A percentile compares a stretch with the other conserved stretches of the same genome.
phyloP scores from a whole-genome alignment of 2,329 filamentous ascomycete species.

The Tolypocladium tropicale region DNA sequence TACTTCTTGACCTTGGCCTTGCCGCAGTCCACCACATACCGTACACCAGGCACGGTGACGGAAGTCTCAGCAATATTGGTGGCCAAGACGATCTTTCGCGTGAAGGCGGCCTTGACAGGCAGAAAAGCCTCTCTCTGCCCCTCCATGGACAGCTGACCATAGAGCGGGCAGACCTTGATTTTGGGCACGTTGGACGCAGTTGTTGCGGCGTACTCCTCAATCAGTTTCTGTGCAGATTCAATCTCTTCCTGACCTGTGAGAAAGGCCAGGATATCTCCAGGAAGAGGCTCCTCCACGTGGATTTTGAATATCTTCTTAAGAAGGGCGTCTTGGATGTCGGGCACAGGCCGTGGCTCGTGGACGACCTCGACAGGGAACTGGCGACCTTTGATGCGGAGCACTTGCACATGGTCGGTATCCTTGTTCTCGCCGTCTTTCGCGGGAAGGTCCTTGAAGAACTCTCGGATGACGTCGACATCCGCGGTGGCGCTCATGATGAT shows the following conservation, averaged over 20 bases:
- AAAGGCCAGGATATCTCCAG: slow-evolving; percentile 88
- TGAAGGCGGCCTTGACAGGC: slow-evolving; percentile 58
- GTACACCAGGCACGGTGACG: slow-evolving; percentile 86
- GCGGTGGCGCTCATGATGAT: slow-evolving; percentile 96
- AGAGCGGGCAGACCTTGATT: slow-evolving; percentile 66
- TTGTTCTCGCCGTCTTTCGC: slow-evolving; percentile 3
- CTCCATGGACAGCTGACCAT: slow-evolving; percentile 78
- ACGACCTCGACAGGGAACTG: slow-evolving; percentile 75
- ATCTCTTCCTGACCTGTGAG: slow-evolving; percentile 90
- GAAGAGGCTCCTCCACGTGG: slow-evolving; percentile 79
- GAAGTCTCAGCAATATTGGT: slow-evolving; percentile 99
- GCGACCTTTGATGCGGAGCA: slow-evolving; percentile 67
- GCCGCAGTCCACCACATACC: slow-evolving; percentile 84
- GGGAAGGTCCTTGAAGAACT: slow-evolving; percentile 53
- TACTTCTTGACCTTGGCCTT: slow-evolving; percentile 94
- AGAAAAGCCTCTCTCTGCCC: slow-evolving; percentile 82
- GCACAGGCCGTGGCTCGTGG: slow-evolving; percentile 63
- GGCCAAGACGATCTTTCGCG: slow-evolving; percentile 80
- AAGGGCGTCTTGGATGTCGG: slow-evolving; percentile 73
- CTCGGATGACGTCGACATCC: slow-evolving; percentile 67
- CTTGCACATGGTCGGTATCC: slow-evolving; percentile 20
- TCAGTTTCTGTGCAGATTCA: slow-evolving; percentile 65
- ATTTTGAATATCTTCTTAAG: slow-evolving; percentile 78
- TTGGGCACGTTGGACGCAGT: slow-evolving; percentile 68
- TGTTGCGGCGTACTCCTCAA: slow-evolving; percentile 67